These are phyloP conservation scores for Pseudoscleropodium purum DNA, from an alignment of 225 moss, liverwort and hornwort genomes.

Conservation along the genomic window DNA sequence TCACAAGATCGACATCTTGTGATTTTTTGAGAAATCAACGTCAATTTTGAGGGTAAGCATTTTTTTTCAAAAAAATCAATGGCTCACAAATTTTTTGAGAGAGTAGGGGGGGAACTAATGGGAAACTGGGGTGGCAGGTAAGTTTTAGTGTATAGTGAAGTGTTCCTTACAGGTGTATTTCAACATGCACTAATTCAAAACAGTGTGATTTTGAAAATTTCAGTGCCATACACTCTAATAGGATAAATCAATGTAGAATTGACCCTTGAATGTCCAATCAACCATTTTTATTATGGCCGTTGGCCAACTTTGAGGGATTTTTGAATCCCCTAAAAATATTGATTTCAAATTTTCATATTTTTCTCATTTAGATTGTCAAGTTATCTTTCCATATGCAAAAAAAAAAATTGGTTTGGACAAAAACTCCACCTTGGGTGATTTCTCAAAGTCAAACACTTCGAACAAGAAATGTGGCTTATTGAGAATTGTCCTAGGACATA, in stretches of 20 bases:
- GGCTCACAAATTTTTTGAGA: too few species aligned
- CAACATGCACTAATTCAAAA: not conserved
- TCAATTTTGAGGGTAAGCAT: too few species aligned
- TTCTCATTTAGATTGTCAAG: not conserved
- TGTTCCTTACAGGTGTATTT: not conserved
- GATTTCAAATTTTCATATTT: not conserved
- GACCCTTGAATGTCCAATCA: not conserved
- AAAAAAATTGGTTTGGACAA: not conserved
- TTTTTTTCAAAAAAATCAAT: too few species aligned
- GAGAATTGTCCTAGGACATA: rapidly evolving
- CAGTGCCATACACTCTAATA: not conserved
- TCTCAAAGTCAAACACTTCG: not conserved
- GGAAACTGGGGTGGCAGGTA: too few species aligned
- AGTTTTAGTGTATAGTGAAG: too few species aligned
- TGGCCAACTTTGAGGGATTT: not conserved
- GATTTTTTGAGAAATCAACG: too few species aligned
- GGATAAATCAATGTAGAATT: not conserved
- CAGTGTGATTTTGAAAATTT: not conserved
- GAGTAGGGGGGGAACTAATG: too few species aligned
- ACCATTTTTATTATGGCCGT: too few species aligned
- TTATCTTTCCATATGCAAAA: rapidly evolving
- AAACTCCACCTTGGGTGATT: not conserved
- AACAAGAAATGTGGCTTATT: not conserved
- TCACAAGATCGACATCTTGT: too few species aligned
- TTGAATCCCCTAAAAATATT: rapidly evolving